Percentiles rank a stretch among this genome's conserved stretches.
Evolutionary conservation across 345 rosid species (phyloP).

Genomic region (Syzygium grande): DNA sequence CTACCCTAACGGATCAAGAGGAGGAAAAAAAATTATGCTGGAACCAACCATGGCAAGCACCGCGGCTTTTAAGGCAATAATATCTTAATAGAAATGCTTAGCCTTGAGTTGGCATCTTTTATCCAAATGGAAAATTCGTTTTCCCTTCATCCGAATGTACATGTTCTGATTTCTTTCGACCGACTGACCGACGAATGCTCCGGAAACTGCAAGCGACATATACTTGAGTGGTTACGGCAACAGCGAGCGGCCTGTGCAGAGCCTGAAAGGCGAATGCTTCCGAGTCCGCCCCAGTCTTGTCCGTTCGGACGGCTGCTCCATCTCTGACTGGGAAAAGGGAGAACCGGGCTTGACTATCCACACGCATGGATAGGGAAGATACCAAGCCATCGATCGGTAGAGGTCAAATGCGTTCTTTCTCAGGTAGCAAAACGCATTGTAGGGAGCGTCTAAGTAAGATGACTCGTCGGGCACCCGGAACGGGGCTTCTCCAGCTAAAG

Average conservation of each 20-base stretch:
- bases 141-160: not conserved
- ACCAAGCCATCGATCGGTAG: too few species aligned
- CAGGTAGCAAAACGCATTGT: not conserved
- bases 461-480: not conserved
- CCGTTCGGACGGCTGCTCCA: too few species aligned
- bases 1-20: not conserved
- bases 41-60: not conserved
- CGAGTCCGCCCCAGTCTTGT: too few species aligned
- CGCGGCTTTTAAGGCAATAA: rapidly evolving
- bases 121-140: not conserved
- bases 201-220: not conserved
- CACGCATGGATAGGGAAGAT: too few species aligned
- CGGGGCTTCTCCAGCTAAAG: too few species aligned
- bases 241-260: not conserved
- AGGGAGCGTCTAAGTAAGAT: not conserved
- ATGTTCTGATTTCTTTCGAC: not conserved
- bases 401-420: too few species aligned
- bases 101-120: not conserved
- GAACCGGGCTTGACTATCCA: too few species aligned
- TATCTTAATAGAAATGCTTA: not conserved
- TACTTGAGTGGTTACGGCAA: not conserved
- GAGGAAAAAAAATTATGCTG: not conserved
- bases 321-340: too few species aligned
- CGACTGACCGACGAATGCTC: not conserved
- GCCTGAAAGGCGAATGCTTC: too few species aligned